A percentile compares a stretch with the other conserved stretches of the same genome.
These are phyloP conservation scores for Gnetum montanum DNA, from an alignment of 75 land plant genomes.

Conservation along the genomic window DNA sequence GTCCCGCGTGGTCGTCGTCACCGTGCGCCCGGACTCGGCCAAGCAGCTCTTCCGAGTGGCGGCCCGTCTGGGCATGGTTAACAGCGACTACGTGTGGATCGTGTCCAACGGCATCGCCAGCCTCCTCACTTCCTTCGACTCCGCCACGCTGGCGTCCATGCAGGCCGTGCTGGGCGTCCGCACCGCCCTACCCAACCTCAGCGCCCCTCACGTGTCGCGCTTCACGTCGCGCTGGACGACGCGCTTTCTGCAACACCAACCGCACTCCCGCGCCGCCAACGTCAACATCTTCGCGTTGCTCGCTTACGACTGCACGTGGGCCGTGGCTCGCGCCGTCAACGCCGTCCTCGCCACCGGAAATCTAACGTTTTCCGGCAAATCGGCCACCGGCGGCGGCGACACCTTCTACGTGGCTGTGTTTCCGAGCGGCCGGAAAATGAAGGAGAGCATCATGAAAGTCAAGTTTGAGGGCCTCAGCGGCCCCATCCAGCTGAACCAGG, in stretches of 20 bases:
- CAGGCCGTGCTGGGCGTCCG: conserved; percentile 72
- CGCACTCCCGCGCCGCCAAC: conserved; percentile 17
- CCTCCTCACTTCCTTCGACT: conserved; percentile 20
- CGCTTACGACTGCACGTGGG: conserved; percentile 74
- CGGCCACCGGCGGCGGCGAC: conserved; percentile 13
- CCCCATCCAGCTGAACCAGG: conserved; percentile 26
- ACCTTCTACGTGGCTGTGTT: conserved; percentile 39
- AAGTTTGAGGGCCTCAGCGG: conserved; percentile 50
- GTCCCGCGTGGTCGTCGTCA: conserved; percentile 68
- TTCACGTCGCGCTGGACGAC: conserved; percentile 20
- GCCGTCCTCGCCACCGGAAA: conserved; percentile 31
- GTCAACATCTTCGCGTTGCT: conserved; percentile 47
- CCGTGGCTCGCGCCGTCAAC: conserved; percentile 51
- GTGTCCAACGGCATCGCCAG: conserved; percentile 54
- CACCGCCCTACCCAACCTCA: conserved; percentile 47
- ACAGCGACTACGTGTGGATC: conserved; percentile 64
- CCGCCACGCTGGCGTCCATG: conserved; percentile 21
- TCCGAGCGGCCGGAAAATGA: conserved; percentile 34
- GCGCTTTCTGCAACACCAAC: conserved; percentile 7
- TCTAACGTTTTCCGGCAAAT: conserved; percentile 36
- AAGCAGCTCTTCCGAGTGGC: conserved; percentile 37
- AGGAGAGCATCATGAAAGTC: conserved; percentile 20
- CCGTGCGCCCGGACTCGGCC: conserved; percentile 37
- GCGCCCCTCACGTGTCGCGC: conserved; percentile 29
- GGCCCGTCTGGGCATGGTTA: conserved; percentile 45